These are phyloP conservation scores for Oemleria cerasiformis DNA, from an alignment of 306 rosid species.

Conservation along the genomic window DNA sequence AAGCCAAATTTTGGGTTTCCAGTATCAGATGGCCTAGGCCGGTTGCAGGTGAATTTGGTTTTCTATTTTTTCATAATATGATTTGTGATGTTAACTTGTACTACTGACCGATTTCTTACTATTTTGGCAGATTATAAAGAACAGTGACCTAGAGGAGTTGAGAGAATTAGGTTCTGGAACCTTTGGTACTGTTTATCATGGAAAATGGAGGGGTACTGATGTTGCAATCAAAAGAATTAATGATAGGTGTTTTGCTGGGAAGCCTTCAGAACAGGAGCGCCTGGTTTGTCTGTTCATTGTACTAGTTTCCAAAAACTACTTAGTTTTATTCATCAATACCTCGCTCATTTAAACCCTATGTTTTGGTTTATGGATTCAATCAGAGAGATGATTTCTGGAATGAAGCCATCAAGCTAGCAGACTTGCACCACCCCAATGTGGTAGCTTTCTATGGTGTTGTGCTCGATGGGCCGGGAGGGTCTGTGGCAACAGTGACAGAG, in stretches of 20 bases:
- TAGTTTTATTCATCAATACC: background rate
- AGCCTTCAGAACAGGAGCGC: slow-evolving; percentile 88
- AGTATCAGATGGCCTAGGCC: slow-evolving; percentile 53
- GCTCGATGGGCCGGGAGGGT: slow-evolving; percentile 86
- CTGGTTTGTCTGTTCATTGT: slow-evolving; percentile 47
- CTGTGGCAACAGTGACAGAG: slow-evolving; percentile 96
- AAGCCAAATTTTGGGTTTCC: slow-evolving; percentile 63
- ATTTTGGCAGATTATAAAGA: slow-evolving; percentile 62
- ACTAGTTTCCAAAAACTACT: background rate
- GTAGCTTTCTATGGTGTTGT: slow-evolving; percentile 93
- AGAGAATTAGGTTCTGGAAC: slow-evolving; percentile 85
- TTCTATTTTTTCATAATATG: slow-evolving; percentile 5
- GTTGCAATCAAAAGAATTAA: slow-evolving; percentile 92
- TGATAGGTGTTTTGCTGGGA: slow-evolving; percentile 90
- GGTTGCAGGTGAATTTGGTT: slow-evolving; percentile 63
- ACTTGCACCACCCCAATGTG: slow-evolving; percentile 94
- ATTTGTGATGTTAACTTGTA: slow-evolving; percentile 15
- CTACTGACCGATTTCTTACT: slow-evolving; percentile 13
- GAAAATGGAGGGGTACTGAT: slow-evolving; percentile 94
- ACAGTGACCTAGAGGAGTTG: slow-evolving; percentile 80
- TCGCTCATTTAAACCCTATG: background rate
- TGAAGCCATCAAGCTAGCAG: slow-evolving; percentile 94
- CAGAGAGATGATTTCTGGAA: slow-evolving; percentile 97
- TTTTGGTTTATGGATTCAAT: slow-evolving; percentile 14
- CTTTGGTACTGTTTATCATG: slow-evolving; percentile 92